These are phyloP conservation scores for Trichosporon faecale DNA, from an alignment of 1,284 basidiomycete genomes.

Conservation along the genomic window DNA sequence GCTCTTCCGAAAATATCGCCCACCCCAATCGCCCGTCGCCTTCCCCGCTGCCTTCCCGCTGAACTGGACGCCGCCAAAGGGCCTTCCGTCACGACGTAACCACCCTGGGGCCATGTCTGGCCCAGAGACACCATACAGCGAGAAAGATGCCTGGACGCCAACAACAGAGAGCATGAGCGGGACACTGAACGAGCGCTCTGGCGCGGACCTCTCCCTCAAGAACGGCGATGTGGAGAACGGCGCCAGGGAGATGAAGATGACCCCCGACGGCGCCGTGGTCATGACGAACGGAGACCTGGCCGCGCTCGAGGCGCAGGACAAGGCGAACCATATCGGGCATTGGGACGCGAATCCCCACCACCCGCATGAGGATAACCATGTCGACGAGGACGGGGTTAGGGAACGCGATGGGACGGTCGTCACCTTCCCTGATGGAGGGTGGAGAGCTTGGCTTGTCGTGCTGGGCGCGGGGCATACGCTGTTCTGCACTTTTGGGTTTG, in stretches of 20 bases:
- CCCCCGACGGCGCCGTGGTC: too few species aligned
- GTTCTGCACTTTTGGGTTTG: conserved; percentile 29
- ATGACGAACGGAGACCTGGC: neutral
- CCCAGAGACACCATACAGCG: neutral
- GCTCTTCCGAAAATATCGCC: neutral
- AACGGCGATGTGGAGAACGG: too few species aligned
- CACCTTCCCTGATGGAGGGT: conserved; percentile 28
- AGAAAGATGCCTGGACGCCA: neutral
- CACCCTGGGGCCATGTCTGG: neutral
- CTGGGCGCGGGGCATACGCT: conserved; percentile 23
- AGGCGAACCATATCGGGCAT: neutral
- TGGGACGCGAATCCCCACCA: neutral
- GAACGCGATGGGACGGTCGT: conserved; percentile 24
- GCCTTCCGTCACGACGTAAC: neutral
- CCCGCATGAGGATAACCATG: neutral
- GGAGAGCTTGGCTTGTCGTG: conserved; percentile 29
- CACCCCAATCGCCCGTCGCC: neutral
- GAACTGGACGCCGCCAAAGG: neutral
- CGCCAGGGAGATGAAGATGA: neutral
- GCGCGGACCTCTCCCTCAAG: too few species aligned
- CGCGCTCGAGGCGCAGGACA: neutral
- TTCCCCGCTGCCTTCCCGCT: too few species aligned
- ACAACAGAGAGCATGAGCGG: neutral
- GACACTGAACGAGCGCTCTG: too few species aligned
- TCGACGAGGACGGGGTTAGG: neutral